Base-by-base conservation (phyloP, 805 yeast species). In the Ogataea henricii region DNA sequence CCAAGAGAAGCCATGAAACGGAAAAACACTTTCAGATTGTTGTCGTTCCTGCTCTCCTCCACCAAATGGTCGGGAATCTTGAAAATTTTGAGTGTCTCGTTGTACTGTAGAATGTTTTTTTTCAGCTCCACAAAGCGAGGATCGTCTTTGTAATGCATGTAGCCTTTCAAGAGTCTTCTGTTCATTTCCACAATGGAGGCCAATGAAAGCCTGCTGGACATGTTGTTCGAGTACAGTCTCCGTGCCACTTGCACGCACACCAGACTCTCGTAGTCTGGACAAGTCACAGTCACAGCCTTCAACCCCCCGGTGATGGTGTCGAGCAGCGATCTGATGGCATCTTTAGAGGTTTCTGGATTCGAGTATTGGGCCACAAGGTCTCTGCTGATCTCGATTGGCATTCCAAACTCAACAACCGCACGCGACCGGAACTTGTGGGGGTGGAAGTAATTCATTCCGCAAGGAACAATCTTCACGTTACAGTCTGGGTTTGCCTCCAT, bases 401-500 rank as follows among this genome's bases (percentile, higher is more conserved):
- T 77, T 13, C 99, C 99, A 69, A 91, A 92, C 68, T 92, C 99
- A 40, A 94, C 78, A 14, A 92, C 96, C 2, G 97, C 97, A 58
- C 99, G 78, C 6, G 96, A 89, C 66, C 99, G 79, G 70, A 94
- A 92, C 65, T 88, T 90, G 70, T 92, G 96, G 4, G 97, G 92
- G 62, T 89, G 96, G 77, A 92, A 92, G 68, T 92, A 92, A 68
- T 92, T 92, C 92, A 94, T 85, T 35, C 99, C 99, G 20, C 56
- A 52, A 13, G 56, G 98, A 12, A 94, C 96, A 56, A 92, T 89
- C 58, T 84, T 83, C 3, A 92, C 92, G 47, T 84, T 83, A 50
- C 87, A 82, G 38, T 79, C 77, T 0, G 94, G 89, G 57, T 87
- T 79, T 50, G 81, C 76, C 20, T 83, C 87, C 82, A 91, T 80